Evolutionary conservation across 2,329 filamentous ascomycete species (phyloP).

Genomic region (Sarocladium brachiariae): DNA sequence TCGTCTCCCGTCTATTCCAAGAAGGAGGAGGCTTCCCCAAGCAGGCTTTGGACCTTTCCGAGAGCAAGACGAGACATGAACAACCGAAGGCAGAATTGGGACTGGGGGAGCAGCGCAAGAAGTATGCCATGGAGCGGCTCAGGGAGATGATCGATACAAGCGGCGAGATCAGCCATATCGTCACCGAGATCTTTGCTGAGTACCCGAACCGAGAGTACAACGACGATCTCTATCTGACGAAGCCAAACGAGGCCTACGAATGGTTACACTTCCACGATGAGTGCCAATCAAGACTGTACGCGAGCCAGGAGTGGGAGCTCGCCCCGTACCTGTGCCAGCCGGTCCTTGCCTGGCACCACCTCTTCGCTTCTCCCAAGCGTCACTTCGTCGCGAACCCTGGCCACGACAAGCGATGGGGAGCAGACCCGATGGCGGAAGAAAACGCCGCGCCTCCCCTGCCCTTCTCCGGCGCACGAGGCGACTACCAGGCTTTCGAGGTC

Average conservation of each 20-base stretch:
- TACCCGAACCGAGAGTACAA: constrained; percentile 88
- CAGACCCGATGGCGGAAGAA: constrained; percentile 31
- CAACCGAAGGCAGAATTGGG: constrained; percentile 56
- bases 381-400: constrained; percentile 29
- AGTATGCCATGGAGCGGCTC: constrained; percentile 63
- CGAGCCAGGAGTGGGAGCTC: constrained; percentile 90
- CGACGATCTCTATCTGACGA: constrained; percentile 84
- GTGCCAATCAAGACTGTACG: constrained; percentile 70
- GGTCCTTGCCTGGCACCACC: constrained; percentile 79
- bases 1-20: constrained; percentile 71
- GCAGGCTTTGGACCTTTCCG: constrained; percentile 33
- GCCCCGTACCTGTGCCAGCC: constrained; percentile 80
- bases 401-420: constrained; percentile 38
- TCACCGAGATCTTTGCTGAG: constrained; percentile 76
- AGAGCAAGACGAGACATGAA: constrained; percentile 42
- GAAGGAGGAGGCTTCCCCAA: constrained; percentile 73
- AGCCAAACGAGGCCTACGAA: constrained; percentile 81
- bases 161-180: constrained; percentile 70
- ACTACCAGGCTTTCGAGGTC: constrained; percentile 74
- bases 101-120: constrained; percentile 67
- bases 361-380: constrained; percentile 71
- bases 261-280: constrained; percentile 93
- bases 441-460: constrained; percentile 54
- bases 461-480: constrained; percentile 75
- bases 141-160: constrained; percentile 72